Conservation (phyloP, 208 protist genomes). For the Trypanosoma caninum region DNA sequence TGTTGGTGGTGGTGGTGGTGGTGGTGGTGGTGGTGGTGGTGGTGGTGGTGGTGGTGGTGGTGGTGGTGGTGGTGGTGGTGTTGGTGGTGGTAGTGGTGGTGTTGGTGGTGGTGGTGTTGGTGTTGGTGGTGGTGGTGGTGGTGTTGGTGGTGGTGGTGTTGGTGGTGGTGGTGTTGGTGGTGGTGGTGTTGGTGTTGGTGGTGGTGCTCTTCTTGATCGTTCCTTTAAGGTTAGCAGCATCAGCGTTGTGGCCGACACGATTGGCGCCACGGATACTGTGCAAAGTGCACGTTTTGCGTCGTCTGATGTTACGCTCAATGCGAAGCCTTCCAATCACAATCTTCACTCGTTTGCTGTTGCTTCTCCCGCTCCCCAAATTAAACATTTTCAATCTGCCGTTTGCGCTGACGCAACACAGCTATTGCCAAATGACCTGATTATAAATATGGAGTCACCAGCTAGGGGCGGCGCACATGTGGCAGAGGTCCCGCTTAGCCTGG, state of each 20-base stretch:
- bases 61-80: not conserved
- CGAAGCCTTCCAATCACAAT: too few relatives aligned
- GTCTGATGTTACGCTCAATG: not conserved
- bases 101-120: too few relatives aligned
- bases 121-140: not conserved
- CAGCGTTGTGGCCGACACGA: slow-evolving; percentile 16
- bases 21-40: not conserved
- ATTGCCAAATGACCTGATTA: not conserved
- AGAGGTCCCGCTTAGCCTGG: too few relatives aligned
- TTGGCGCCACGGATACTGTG: slow-evolving; percentile 10
- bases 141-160: not conserved
- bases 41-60: not conserved
- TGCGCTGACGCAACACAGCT: not conserved
- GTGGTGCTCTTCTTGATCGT: slow-evolving; percentile 3
- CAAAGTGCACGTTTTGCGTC: slow-evolving; percentile 4
- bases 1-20: not conserved
- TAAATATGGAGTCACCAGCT: not conserved
- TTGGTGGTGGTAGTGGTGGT: too few relatives aligned
- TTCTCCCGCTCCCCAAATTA: too few relatives aligned
- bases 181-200: not conserved
- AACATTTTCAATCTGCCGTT: too few relatives aligned
- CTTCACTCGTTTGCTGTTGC: too few relatives aligned
- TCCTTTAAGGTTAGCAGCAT: slow-evolving; percentile 16
- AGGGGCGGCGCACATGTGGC: too few relatives aligned
- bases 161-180: not conserved